A percentile compares a stretch with the other conserved stretches of the same genome.
These are phyloP conservation scores for Fabrea salina DNA, from an alignment of 169 alveolate genomes.

Conservation along the genomic window DNA sequence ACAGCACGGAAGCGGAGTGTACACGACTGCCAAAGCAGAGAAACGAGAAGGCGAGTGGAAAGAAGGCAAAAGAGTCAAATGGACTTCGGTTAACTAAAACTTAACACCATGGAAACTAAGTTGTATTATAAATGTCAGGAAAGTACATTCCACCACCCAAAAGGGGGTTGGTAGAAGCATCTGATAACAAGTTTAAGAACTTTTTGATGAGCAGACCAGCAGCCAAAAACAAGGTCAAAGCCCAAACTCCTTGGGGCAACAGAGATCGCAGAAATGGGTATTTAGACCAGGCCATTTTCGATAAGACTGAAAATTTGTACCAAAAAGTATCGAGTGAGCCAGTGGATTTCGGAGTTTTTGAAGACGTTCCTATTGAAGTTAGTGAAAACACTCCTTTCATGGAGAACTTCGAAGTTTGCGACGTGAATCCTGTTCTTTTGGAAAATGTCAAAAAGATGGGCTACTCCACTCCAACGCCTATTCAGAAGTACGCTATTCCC, in stretches of 20 bases:
- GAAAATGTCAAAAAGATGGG: slow-evolving; percentile 61
- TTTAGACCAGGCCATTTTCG: not conserved
- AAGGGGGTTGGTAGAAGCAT: not conserved
- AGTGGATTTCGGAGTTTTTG: not conserved
- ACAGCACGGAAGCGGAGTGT: slow-evolving; percentile 71
- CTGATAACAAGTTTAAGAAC: not conserved
- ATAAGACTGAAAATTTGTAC: not conserved
- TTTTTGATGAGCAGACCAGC: not conserved
- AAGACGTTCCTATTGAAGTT: slow-evolving; percentile 9
- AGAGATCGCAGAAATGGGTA: slow-evolving; percentile 7
- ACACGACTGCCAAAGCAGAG: slow-evolving; percentile 38
- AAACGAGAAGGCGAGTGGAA: slow-evolving; percentile 67
- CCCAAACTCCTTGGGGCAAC: slow-evolving; percentile 4
- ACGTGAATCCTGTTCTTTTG: not conserved
- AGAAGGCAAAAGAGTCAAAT: slow-evolving; percentile 75
- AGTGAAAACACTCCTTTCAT: not conserved
- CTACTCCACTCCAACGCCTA: slow-evolving; percentile 93
- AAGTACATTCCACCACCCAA: slow-evolving; percentile 28
- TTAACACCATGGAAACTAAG: too few species aligned
- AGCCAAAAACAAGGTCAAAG: not conserved
- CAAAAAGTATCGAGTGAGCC: too few species aligned
- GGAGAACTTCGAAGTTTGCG: not conserved
- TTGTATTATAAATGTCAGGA: too few species aligned
- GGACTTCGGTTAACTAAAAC: too few species aligned
- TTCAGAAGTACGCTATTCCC: slow-evolving; percentile 95